Percentiles rank a stretch among this genome's conserved stretches.
phyloP scores from a whole-genome alignment of 2,329 filamentous ascomycete genomes.

The Calonectria leucothoes region DNA sequence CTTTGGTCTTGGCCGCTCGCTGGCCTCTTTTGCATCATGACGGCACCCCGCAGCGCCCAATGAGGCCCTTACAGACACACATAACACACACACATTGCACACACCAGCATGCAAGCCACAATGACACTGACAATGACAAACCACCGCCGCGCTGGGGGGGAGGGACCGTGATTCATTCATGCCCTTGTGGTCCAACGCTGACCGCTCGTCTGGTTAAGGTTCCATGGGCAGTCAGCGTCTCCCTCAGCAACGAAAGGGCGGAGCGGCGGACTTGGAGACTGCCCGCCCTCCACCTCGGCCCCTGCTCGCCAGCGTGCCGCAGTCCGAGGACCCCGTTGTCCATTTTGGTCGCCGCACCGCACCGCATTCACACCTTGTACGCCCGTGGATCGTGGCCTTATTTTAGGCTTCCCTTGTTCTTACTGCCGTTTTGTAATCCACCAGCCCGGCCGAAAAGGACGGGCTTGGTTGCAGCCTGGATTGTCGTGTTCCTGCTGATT shows the following conservation, averaged over 20 bases:
- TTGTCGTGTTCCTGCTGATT: slow-evolving; percentile 3
- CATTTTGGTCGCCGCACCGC: slow-evolving; percentile 5
- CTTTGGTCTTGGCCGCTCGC: not conserved
- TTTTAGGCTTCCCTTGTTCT: slow-evolving; percentile 1
- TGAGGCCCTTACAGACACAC: not conserved
- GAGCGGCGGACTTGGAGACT: slow-evolving; percentile 15
- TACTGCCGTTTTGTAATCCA: slow-evolving; percentile 10
- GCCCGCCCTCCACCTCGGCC: slow-evolving; percentile 1
- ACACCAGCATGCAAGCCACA: slow-evolving; percentile 4
- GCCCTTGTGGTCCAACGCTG: slow-evolving; percentile 8
- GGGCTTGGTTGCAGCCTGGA: not conserved
- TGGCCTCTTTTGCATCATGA: not conserved
- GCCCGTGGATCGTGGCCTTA: not conserved
- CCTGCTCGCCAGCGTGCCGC: not conserved
- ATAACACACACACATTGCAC: not conserved
- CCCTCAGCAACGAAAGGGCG: slow-evolving; percentile 14
- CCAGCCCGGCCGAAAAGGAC: slow-evolving; percentile 3
- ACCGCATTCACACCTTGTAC: not conserved
- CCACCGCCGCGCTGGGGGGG: not conserved
- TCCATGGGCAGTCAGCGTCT: slow-evolving; percentile 19
- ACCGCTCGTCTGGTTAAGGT: slow-evolving; percentile 25
- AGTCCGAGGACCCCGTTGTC: not conserved
- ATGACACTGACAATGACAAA: slow-evolving; percentile 9
- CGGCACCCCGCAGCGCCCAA: not conserved
- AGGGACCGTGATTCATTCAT: slow-evolving; percentile 10